A percentile compares a stretch with the other conserved stretches of the same genome.
These are phyloP conservation scores for Hyaloscypha hepaticicola DNA, from an alignment of 495 filamentous ascomycete genomes.

Conservation along the genomic window DNA sequence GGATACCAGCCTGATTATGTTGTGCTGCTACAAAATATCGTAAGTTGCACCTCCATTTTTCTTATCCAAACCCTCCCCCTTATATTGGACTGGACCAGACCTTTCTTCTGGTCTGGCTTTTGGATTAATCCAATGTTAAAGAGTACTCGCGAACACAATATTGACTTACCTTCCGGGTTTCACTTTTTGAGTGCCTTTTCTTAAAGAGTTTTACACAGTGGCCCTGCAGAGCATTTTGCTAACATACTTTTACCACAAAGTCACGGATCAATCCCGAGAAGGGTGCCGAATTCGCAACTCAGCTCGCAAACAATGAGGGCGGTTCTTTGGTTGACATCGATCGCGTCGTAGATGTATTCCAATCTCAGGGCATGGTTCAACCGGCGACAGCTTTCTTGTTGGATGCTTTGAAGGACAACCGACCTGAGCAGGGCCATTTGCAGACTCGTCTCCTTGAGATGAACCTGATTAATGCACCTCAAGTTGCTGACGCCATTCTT, in stretches of 20 bases:
- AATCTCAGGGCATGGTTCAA: slow-evolving; percentile 95
- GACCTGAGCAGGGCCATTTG: slow-evolving; percentile 86
- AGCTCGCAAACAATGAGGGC: slow-evolving; percentile 79
- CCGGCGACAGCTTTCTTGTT: slow-evolving; percentile 96
- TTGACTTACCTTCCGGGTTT: too few species aligned
- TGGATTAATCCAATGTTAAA: too few species aligned
- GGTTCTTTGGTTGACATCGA: slow-evolving; percentile 89
- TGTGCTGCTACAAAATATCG: slow-evolving; percentile 77
- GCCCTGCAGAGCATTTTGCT: neutral
- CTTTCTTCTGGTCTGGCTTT: too few species aligned
- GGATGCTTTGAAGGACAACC: slow-evolving; percentile 90
- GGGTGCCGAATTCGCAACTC: slow-evolving; percentile 87
- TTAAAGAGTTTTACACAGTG: too few species aligned
- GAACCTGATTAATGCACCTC: slow-evolving; percentile 94
- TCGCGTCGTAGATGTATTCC: slow-evolving; percentile 94
- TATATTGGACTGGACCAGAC: neutral
- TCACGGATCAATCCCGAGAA: slow-evolving; percentile 76
- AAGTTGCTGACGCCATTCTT: slow-evolving; percentile 96
- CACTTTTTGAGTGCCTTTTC: too few species aligned
- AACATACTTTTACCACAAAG: neutral
- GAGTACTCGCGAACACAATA: too few species aligned
- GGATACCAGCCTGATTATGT: slow-evolving; percentile 93
- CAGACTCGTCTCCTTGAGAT: slow-evolving; percentile 97
- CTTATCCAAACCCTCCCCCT: neutral
- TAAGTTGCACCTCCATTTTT: neutral